A percentile compares a stretch with the other conserved stretches of the same genome.
Conservation (phyloP, 1,284 basidiomycete species). For the Wallemia hederae region DNA sequence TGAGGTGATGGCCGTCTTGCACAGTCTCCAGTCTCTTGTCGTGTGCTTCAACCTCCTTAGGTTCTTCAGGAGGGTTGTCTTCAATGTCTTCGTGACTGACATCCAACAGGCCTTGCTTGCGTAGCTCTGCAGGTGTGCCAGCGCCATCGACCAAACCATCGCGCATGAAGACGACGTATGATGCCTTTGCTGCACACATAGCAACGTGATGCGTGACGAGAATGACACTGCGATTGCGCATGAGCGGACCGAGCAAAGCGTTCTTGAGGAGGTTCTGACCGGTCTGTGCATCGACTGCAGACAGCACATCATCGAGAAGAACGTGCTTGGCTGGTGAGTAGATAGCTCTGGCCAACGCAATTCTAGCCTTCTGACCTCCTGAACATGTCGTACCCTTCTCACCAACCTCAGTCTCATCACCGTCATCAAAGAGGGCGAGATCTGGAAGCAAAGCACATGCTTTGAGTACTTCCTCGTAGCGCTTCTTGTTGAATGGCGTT, state of each 20-base stretch:
- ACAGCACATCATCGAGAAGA: constrained; percentile 67
- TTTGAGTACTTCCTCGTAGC: constrained; percentile 42
- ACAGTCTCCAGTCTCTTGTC: constrained; percentile 7
- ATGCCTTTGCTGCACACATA: constrained; percentile 31
- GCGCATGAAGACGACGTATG: constrained; percentile 35
- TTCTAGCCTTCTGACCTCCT: constrained; percentile 35
- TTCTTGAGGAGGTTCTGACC: constrained; percentile 34
- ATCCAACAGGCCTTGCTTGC: constrained; percentile 22
- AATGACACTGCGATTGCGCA: constrained; percentile 37
- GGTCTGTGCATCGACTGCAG: constrained; percentile 68
- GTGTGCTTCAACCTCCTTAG: constrained; percentile 11
- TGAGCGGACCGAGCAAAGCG: constrained; percentile 32
- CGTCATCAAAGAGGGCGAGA: constrained; percentile 42
- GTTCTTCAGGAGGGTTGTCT: constrained; percentile 22
- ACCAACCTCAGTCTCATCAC: constrained; percentile 41
- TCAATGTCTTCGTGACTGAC: constrained; percentile 17
- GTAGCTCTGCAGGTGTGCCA: constrained; percentile 29
- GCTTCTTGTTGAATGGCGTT: constrained; percentile 27
- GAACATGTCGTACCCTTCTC: constrained; percentile 34
- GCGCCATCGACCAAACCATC: constrained; percentile 29
- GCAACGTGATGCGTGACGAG: constrained; percentile 64
- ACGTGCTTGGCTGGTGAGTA: constrained; percentile 68
- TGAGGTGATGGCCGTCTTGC: constrained; percentile 4
- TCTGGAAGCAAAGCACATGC: constrained; percentile 51
- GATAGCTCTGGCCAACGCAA: constrained; percentile 65